A percentile compares a stretch with the other conserved stretches of the same genome.
Evolutionary conservation across 768 basidiomycete genomes (phyloP).

Genomic region (Vararia minispora): DNA sequence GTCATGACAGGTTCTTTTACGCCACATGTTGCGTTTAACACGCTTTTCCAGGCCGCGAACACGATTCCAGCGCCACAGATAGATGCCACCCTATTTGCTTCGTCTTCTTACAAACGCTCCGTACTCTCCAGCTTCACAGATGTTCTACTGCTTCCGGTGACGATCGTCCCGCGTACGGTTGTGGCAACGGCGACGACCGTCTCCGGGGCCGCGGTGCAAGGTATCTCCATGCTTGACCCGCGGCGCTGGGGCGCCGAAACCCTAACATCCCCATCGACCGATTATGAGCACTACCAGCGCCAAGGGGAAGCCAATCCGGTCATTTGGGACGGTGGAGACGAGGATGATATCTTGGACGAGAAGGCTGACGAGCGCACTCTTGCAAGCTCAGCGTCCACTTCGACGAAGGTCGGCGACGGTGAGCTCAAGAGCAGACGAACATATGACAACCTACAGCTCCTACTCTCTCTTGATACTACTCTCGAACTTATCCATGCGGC

Average conservation of each 20-base stretch:
- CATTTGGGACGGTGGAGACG: constrained; percentile 11
- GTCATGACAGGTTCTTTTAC: constrained; percentile 23
- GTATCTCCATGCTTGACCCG: constrained; percentile 84
- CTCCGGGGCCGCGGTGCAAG: constrained; percentile 69
- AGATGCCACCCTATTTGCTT: constrained; percentile 10
- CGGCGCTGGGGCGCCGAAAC: constrained; percentile 67
- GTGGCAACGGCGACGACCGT: constrained; percentile 36
- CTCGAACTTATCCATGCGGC: constrained; percentile 89
- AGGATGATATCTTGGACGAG: constrained; percentile 4
- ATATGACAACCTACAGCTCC: constrained; percentile 61
- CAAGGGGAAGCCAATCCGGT: constrained; percentile 9
- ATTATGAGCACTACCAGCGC: too few species aligned
- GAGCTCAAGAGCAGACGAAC: constrained; percentile 7
- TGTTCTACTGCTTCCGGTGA: constrained; percentile 84
- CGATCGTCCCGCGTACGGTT: constrained; percentile 79
- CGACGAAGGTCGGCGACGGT: constrained; percentile 46
- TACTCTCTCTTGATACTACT: constrained; percentile 86
- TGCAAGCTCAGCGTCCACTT: too few species aligned
- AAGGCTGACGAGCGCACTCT: constrained; percentile 4
- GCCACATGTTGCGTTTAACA: not conserved
- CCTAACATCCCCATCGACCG: constrained; percentile 7
- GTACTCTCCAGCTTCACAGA: constrained; percentile 89
- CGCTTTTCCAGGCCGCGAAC: constrained; percentile 28
- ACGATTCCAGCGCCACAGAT: constrained; percentile 7
- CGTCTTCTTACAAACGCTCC: constrained; percentile 62